Evolutionary conservation across 345 rosid genomes (phyloP).

Genomic region (Ricinus communis): DNA sequence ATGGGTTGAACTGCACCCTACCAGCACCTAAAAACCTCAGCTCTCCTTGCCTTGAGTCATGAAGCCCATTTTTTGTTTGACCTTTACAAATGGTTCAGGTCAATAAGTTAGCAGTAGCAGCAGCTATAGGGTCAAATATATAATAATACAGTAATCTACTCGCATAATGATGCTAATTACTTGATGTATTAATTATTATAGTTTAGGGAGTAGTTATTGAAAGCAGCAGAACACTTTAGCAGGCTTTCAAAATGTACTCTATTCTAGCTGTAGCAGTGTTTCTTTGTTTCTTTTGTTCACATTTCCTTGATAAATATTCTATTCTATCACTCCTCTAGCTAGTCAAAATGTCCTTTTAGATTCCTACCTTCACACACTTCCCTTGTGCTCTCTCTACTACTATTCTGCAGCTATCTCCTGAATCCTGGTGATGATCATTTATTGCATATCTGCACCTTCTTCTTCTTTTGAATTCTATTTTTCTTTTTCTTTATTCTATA

Average conservation of each 20-base stretch:
- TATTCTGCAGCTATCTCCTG: no score
- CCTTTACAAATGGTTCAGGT: conserved; percentile 10
- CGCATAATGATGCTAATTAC: neutral
- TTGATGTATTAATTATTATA: neutral
- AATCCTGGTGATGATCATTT: neutral
- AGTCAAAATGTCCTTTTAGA: conserved; percentile 45
- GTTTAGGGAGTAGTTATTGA: conserved; percentile 11
- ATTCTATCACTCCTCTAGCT: conserved; percentile 40
- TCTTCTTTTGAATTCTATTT: neutral
- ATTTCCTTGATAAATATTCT: conserved; percentile 28
- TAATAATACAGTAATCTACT: conserved; percentile 4
- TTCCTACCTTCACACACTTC: conserved; percentile 30
- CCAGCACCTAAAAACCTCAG: conserved; percentile 20
- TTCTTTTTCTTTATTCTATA: neutral
- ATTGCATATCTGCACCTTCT: neutral
- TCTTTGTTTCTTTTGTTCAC: neutral
- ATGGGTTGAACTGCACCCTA: conserved; percentile 1
- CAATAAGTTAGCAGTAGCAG: neutral
- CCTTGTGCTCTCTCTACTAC: conserved; percentile 12
- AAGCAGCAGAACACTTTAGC: conserved; percentile 26
- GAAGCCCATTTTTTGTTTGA: conserved; percentile 24
- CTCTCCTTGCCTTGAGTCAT: neutral
- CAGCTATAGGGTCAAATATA: conserved; percentile 20
- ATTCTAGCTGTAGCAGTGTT: neutral
- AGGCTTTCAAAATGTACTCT: conserved; percentile 35